Evolutionary conservation across 768 basidiomycete species (phyloP).

Genomic region (Termitomyces sp.): DNA sequence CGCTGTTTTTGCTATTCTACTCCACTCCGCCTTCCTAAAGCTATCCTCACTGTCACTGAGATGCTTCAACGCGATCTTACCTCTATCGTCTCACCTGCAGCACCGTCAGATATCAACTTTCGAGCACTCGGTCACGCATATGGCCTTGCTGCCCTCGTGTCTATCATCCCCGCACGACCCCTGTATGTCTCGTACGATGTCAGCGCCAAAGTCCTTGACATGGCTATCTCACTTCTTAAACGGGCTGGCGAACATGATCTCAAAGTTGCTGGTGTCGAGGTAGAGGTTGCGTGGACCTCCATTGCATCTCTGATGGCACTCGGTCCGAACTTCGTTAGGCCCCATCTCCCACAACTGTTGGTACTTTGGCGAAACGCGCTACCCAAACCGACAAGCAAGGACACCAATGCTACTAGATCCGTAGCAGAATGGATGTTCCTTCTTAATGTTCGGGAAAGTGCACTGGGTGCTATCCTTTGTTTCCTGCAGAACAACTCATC

Average conservation of each 20-base stretch:
- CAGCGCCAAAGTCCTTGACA: conserved; percentile 85
- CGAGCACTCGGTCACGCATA: conserved; percentile 87
- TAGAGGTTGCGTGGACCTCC: conserved; percentile 92
- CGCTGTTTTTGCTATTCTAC: conserved; percentile 90
- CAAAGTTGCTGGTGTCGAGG: conserved; percentile 74
- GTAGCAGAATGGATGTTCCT: conserved; percentile 88
- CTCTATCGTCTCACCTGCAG: conserved; percentile 66
- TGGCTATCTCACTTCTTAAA: conserved; percentile 87
- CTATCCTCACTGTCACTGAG: conserved; percentile 73
- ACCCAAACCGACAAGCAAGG: conserved; percentile 92
- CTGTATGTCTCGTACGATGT: conserved; percentile 95
- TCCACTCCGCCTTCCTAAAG: conserved; percentile 78
- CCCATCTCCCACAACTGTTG: conserved; percentile 89
- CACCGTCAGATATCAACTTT: conserved; percentile 63
- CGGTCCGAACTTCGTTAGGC: conserved; percentile 89
- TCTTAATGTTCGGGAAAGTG: conserved; percentile 85
- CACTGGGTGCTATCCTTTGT: conserved; percentile 82
- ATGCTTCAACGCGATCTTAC: conserved; percentile 82
- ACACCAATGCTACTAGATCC: conserved; percentile 61
- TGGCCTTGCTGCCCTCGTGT: conserved; percentile 83
- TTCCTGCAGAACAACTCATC: conserved; percentile 80
- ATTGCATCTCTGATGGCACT: conserved; percentile 90
- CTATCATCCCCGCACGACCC: conserved; percentile 81
- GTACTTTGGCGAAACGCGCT: conserved; percentile 97
- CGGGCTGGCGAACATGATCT: conserved; percentile 90